Base-by-base conservation (phyloP, 768 basidiomycete genomes). In the Trametes gibbosa region DNA sequence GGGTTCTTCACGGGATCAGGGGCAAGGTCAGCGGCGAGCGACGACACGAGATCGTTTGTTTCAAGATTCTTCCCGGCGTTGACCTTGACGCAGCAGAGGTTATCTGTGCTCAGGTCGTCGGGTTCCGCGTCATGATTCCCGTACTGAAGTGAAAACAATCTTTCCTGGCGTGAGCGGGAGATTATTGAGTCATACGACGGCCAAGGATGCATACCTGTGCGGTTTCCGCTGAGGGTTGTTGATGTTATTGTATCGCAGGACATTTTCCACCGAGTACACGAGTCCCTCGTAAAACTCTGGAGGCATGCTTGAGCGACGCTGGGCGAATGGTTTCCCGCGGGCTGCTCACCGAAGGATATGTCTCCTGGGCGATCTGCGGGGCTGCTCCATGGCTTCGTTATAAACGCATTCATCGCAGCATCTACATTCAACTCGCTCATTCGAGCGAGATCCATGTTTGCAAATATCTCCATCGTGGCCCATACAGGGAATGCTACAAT, bases 401-500 rank as follows among this genome's bases (percentile, higher is more conserved):
- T 68, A 53, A 87, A 76, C 0, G 78, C 78, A 2, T 76, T 71
- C 24, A 88, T 69, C 5, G 79, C 72, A 12, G 79, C 75, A 32
- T 80, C 80, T 40, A 84, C 81, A 32, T 81, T 76, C 21, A 90
- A 77, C 37, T 82, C 79, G 34, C 80, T 77, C 12, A 89, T 66
- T 14, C 79, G 75, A 5, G 83, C 86, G 12, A 88, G 73, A 63
- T 91, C 89, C 76, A 91, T 79, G 63, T 88, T 82, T 2, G 82
- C 80, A 67, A 85, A 89, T 43, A 86, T 76, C 68, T 89, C 87
- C 45, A 86, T 75, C 42, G 89, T 70, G 25, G 78, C 76, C 79
- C 81, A 84, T 52, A 87, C 70, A 5, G 78, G 72, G 32, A 73
- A 72, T 10, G 77, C 85, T 85, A 61, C 1, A 48, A 7, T 10